Base-by-base conservation (phyloP, 2,329 filamentous ascomycete genomes). In the Rosellinia necatrix region DNA sequence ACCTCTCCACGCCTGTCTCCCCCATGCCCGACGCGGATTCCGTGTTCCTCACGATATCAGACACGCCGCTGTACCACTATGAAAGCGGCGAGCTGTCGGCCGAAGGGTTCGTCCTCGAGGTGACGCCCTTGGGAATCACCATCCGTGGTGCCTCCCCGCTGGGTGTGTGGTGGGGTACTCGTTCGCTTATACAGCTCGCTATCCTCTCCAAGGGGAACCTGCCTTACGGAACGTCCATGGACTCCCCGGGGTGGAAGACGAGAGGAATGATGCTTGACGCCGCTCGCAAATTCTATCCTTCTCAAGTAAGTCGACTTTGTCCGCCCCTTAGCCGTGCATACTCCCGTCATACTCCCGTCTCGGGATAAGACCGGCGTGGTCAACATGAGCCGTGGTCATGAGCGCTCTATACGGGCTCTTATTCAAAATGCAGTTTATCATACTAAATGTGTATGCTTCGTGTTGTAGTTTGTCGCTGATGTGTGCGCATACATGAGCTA, bases 401-500 rank as follows among this genome's bases (percentile, higher is more conserved):
- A n/a, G n/a, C n/a, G n/a, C n/a, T n/a, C n/a, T n/a, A n/a, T n/a
- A n/a, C n/a, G n/a, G n/a, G n/a, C n/a, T n/a, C n/a, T n/a, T n/a
- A n/a, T n/a, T n/a, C n/a, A 42, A 10, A 7, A 19, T 32, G 12
- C 21, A 6, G n/a, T 34, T 22, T 12, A 15, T 27, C 4, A 17
- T 41, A 21, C 42, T 46, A 27, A 55, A 9, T n/a, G 30, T 10
- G 13, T 4, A 35, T 37, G 21, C 50, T 61, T 13, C 7, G 19
- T 56, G 47, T 7, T n/a, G 8, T n/a, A 70, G 12, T 85, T 83
- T 58, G 63, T 85, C 13, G 73, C 76, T 35, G 81, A 85, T n/a
- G 70, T 85, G 59, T 85, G 83, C 67, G 75, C 78, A 0, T 85
- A 84, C 66, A 78, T 83, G 59, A 84, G 81, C 24, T 85, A 81